Evolutionary conservation across 2,329 filamentous ascomycete genomes (phyloP), one percentile per base, ranked within the genome.

Genomic region (Phialophora verrucosa): DNA sequence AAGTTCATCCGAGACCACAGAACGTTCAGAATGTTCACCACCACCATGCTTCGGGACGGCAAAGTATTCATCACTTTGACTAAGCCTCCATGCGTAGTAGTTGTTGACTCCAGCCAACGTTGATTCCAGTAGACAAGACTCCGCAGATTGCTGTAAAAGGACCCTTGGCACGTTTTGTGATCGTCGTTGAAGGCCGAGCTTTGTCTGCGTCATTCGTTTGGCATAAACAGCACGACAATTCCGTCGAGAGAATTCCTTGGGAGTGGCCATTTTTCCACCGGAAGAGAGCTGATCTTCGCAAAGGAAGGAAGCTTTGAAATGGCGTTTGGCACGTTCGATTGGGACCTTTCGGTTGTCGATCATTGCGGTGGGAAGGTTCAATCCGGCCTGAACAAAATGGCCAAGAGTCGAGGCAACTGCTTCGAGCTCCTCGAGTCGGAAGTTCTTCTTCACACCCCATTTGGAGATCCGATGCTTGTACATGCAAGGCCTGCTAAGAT

Each of bases 371-470:
- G 64, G 67, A 42, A 27, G 27, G 17, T 25, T 35, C 14, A 63
- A 20, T 3, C 63, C 61, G 27, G 67, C 60, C 20, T n/a, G 50
- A 20, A 32, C 64, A 38, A 69, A 66, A 5, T 35, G 59, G 23
- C 35, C 23, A 8, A 57, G 49, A 27, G 32, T 47, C 4, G 56
- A 50, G 17, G 66, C 65, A 20, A 66, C 62, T 2, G 59, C 54
- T n/a, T 58, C 65, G 17, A 66, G 50, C 57, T 71, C 65, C 35
- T 63, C 59, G n/a, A 25, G 29, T 47, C 63, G 63, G 57, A 70
- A 65, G 49, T 68, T 66, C 54, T 68, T 71, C 25, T 56, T 50
- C n/a, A 69, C 17, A 12, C 50, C 31, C 69, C 68, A 68, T 44
- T 64, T 54, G 12, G 64, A 63, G 25, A 71, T 56, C 2, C 66